Percentiles rank a stretch among this genome's conserved stretches.
Evolutionary conservation across 495 filamentous ascomycete species (phyloP).

Genomic region (Bryoglossum gracile): DNA sequence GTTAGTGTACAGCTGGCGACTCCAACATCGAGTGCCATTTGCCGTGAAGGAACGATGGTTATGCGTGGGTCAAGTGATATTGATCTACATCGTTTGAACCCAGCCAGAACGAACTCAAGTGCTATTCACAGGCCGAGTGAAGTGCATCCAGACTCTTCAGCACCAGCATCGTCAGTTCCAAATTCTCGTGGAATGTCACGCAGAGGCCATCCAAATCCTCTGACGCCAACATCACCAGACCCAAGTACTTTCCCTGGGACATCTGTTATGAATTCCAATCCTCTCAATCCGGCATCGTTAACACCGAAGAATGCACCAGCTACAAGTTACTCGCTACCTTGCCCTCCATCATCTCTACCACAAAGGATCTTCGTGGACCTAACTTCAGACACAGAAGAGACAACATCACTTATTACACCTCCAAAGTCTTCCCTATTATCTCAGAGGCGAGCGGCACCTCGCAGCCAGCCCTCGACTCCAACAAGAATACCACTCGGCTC

Average conservation of each 20-base stretch:
- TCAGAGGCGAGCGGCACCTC: background rate
- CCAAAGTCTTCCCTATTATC: too few species aligned
- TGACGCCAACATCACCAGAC: background rate
- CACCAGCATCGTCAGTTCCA: background rate
- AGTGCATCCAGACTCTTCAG: background rate
- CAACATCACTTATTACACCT: too few species aligned
- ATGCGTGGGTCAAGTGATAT: background rate
- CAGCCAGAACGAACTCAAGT: too few species aligned
- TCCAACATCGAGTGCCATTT: background rate
- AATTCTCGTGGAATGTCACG: background rate
- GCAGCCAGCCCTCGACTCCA: background rate
- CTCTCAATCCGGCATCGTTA: background rate
- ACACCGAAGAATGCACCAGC: too few species aligned
- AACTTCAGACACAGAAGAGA: too few species aligned
- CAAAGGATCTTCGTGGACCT: too few species aligned
- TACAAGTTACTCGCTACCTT: too few species aligned
- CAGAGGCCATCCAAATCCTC: background rate
- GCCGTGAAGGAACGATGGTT: slow-evolving; percentile 6
- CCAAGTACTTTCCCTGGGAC: background rate
- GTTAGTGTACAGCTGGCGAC: slow-evolving; percentile 9
- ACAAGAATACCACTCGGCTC: background rate
- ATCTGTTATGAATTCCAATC: background rate
- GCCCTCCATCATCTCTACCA: background rate
- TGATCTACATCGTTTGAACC: too few species aligned
- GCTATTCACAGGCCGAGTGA: background rate